Evolutionary conservation across 345 rosid species (phyloP).

Genomic region (Balakata baccata): DNA sequence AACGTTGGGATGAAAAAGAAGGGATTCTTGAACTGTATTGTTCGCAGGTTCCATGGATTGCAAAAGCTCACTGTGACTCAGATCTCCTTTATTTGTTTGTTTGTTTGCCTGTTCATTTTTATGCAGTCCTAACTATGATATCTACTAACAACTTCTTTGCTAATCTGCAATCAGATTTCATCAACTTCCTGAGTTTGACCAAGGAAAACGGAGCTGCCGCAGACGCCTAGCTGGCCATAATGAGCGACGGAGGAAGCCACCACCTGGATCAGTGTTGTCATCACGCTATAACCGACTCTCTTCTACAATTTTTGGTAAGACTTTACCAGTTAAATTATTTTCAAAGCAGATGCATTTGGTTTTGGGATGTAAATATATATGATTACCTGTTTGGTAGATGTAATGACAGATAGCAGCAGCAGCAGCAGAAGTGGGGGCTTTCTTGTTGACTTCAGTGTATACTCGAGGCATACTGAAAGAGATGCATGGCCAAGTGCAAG

Average conservation of each 20-base stretch:
- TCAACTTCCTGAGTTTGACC: conserved; percentile 88
- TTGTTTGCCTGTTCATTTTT: neutral
- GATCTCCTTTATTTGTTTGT: neutral
- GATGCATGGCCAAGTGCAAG: conserved; percentile 40
- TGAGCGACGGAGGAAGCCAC: conserved; percentile 92
- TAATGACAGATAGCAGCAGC: conserved; percentile 47
- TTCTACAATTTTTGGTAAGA: conserved; percentile 57
- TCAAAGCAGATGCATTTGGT: neutral
- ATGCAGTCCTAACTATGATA: neutral
- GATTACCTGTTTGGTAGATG: neutral
- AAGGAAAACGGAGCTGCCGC: conserved; percentile 92
- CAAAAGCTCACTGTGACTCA: neutral
- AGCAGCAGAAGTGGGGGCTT: conserved; percentile 47
- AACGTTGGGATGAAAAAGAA: neutral
- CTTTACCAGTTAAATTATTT: conserved; percentile 8
- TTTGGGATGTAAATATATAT: neutral
- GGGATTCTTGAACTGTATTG: neutral
- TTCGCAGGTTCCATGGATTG: neutral
- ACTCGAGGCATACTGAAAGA: conserved; percentile 39
- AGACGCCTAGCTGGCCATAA: conserved; percentile 94
- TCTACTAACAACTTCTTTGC: neutral
- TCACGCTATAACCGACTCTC: conserved; percentile 53
- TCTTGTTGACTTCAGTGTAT: conserved; percentile 52
- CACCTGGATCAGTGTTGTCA: conserved; percentile 55
- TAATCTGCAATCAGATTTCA: conserved; percentile 58